Evolutionary conservation across 345 rosid species (phyloP).

Genomic region (Ricinus communis): DNA sequence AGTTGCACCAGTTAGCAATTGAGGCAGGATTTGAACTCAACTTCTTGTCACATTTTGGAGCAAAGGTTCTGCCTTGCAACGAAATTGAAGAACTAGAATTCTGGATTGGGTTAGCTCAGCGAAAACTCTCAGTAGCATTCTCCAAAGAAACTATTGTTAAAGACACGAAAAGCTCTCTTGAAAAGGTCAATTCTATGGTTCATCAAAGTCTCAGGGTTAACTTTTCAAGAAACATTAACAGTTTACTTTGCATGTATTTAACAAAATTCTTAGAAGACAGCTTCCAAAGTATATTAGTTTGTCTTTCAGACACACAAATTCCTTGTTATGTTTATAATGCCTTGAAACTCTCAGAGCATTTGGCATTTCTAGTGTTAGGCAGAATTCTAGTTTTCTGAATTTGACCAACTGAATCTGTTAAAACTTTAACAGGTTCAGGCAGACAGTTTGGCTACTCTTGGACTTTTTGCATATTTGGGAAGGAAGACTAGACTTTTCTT

Average conservation of each 20-base stretch:
- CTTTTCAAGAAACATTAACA: background rate
- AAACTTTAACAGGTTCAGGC: constrained; percentile 42
- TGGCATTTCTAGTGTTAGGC: constrained; percentile 3
- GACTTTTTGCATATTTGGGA: constrained; percentile 68
- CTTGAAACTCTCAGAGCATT: background rate
- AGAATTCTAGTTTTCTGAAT: background rate
- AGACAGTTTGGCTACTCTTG: constrained; percentile 57
- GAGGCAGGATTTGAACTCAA: constrained; percentile 63
- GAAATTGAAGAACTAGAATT: constrained; percentile 60
- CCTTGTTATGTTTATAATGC: background rate
- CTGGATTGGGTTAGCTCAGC: constrained; percentile 69
- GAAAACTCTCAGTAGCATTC: constrained; percentile 54
- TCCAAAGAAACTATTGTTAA: constrained; percentile 34
- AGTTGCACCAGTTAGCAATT: constrained; percentile 51
- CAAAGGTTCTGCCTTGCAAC: constrained; percentile 42
- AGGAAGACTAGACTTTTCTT: constrained; percentile 51
- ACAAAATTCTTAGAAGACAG: background rate
- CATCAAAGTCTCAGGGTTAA: background rate
- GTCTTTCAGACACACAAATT: background rate
- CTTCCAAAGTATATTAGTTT: background rate
- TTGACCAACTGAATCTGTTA: background rate
- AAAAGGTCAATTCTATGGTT: constrained; percentile 38
- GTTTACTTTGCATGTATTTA: background rate
- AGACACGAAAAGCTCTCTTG: constrained; percentile 19
- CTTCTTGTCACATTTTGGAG: constrained; percentile 60